Base-by-base conservation (phyloP, 495 filamentous ascomycete genomes). In the Penicillium soppii region DNA sequence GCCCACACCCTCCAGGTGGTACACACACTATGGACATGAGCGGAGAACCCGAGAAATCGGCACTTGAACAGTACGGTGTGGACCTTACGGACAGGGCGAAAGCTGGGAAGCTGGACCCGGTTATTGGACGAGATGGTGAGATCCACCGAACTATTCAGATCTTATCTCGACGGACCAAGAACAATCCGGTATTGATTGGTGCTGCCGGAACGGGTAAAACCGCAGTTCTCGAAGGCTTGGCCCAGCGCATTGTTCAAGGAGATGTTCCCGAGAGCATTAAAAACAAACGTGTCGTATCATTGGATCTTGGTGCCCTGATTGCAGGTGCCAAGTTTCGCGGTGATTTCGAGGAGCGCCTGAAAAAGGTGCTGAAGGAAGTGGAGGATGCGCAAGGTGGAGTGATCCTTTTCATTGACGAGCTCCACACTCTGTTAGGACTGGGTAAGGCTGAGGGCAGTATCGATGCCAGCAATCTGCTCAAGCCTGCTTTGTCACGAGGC, bases 221-320 rank as follows among this genome's bases (percentile, higher is more conserved):
- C 1, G 94, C 94, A 1, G 88, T 97, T 23, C 65, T 98, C 9
- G 94, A 98, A 72, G 94, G 94, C 1, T 72, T 98, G 53, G 92
- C 94, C 20, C 86, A 92, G 66, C 77, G 92, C 29, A 97, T 98
- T 64, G 88, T 95, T 2, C 79, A 82, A 52, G 94, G 94, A 0
- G 92, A 95, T 72, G 92, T 98, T 2, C 94, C 94, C 0, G 94
- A 97, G 68, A 95, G 90, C 61, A 88, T 98, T 72, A 96, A 97
- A 71, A 85, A 95, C 55, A 98, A 97, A 66, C 77, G 83, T 29
- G 94, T 98, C 10, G 80, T 97, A 46, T 76, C 86, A 9, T 68
- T 97, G 45, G 94, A 98, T 58, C 75, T 98, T 0, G 94, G 94
- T 2, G 88, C 87, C 20, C 76, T 98, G 13, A 97, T 98, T 61